Conservation (phyloP, 2,329 filamentous ascomycete species). For the Sphaerulina musiva region DNA sequence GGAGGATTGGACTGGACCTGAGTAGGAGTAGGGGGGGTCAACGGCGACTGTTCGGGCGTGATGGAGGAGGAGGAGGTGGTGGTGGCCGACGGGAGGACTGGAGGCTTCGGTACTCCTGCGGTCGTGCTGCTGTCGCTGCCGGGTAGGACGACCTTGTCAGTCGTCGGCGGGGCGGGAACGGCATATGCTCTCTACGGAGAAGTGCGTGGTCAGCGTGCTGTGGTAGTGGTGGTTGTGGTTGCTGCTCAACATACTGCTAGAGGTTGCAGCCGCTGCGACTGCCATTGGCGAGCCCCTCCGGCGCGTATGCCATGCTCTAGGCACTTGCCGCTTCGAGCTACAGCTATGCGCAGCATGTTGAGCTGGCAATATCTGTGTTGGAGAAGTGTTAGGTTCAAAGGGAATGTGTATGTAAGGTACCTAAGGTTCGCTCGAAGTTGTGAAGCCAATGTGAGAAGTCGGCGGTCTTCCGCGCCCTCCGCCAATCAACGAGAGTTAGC, state of each 20-base stretch:
- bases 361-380: background rate
- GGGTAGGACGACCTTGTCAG: conserved; percentile 33
- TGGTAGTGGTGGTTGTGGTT: background rate
- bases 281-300: conserved; percentile 16
- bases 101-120: conserved; percentile 29
- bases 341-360: conserved; percentile 23
- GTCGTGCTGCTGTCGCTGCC: conserved; percentile 28
- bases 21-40: conserved; percentile 22
- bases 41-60: conserved; percentile 16
- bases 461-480: too few relatives aligned
- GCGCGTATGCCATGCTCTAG: conserved; percentile 3
- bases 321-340: conserved; percentile 17
- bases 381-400: background rate
- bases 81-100: conserved; percentile 23
- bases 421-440: background rate
- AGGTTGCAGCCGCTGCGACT: conserved; percentile 10
- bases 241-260: background rate
- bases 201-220: background rate
- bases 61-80: conserved; percentile 11
- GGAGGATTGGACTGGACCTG: conserved; percentile 20
- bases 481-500: too few relatives aligned
- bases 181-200: conserved; percentile 27
- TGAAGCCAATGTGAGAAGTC: too few relatives aligned
- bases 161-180: conserved; percentile 21
- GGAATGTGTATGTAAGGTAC: background rate